Evolutionary conservation across 805 yeast species (phyloP).

Genomic region (Sugiyamaella mastotermitis): DNA sequence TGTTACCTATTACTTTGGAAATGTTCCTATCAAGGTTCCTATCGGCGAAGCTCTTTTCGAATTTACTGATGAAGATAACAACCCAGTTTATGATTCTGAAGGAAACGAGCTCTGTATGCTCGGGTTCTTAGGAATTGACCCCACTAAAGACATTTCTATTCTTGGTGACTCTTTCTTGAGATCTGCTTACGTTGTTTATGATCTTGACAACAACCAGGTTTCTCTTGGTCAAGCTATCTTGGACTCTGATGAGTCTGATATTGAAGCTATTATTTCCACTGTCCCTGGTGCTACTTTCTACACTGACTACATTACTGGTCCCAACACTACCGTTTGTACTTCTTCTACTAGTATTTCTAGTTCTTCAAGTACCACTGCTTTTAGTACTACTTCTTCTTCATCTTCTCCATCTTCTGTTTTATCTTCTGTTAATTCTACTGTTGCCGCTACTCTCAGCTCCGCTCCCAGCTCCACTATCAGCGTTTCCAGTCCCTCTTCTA

Average conservation of each 20-base stretch:
- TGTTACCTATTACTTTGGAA: conserved; percentile 16
- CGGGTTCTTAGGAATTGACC: conserved; percentile 10
- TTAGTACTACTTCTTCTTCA: no score
- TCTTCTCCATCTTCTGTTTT: conserved; percentile 5
- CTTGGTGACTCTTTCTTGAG: conserved; percentile 62
- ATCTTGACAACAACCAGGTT: conserved; percentile 48
- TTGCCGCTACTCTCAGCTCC: conserved; percentile 1
- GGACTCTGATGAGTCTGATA: conserved; percentile 21
- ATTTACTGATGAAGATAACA: conserved; percentile 5
- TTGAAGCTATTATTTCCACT: conserved; percentile 25
- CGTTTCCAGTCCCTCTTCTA: conserved; percentile 6
- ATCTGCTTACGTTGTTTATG: conserved; percentile 59
- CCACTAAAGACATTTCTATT: conserved; percentile 20
- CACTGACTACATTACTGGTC: no score
- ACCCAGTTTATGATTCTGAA: conserved; percentile 2
- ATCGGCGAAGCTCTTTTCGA: conserved; percentile 19
- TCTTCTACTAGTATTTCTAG: no score
- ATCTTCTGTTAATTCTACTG: conserved; percentile 5
- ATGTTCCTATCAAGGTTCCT: conserved; percentile 21
- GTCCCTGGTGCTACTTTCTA: conserved; percentile 31
- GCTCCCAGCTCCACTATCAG: background rate
- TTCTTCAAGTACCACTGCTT: no score
- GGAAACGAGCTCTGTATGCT: conserved; percentile 10
- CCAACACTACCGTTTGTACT: no score
- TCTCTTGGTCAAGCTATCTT: conserved; percentile 48